Evolutionary conservation across 2,329 filamentous ascomycete species (phyloP).

Genomic region (Exophiala bonariae): DNA sequence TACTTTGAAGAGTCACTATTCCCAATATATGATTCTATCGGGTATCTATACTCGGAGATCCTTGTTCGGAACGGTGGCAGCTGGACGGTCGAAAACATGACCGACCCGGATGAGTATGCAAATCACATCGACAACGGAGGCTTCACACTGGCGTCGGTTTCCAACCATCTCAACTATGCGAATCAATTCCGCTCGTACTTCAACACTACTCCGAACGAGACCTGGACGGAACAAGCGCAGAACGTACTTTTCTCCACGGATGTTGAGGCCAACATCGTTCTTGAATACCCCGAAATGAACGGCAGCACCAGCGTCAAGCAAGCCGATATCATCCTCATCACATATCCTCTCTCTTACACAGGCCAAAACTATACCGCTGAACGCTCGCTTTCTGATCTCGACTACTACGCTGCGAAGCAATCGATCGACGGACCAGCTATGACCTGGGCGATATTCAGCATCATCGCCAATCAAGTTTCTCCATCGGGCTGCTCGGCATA

Average conservation of each 20-base stretch:
- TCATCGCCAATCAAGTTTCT: constrained; percentile 65
- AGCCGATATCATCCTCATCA: constrained; percentile 67
- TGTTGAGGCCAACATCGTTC: constrained; percentile 57
- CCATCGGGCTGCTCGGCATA: constrained; percentile 68
- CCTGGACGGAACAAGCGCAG: constrained; percentile 57
- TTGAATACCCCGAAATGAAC: constrained; percentile 68
- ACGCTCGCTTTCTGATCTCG: constrained; percentile 57
- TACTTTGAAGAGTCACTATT: constrained; percentile 58
- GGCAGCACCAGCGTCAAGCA: constrained; percentile 67
- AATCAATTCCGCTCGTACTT: constrained; percentile 60
- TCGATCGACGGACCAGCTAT: constrained; percentile 69
- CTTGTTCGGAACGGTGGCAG: constrained; percentile 60
- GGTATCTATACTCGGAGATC: constrained; percentile 61
- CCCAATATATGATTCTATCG: constrained; percentile 65
- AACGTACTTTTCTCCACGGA: constrained; percentile 59
- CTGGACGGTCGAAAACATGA: constrained; percentile 61
- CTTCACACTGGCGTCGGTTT: constrained; percentile 65
- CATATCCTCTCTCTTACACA: constrained; percentile 63
- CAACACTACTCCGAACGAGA: constrained; percentile 55
- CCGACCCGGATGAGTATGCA: constrained; percentile 72
- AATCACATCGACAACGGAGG: constrained; percentile 68
- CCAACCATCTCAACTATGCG: constrained; percentile 55
- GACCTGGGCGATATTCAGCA: constrained; percentile 70
- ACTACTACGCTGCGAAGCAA: constrained; percentile 70
- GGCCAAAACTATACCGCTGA: constrained; percentile 50